Evolutionary conservation across 495 filamentous ascomycete genomes (phyloP), one percentile per base, ranked within the genome.

Genomic region (Aspergillus nanangensis): DNA sequence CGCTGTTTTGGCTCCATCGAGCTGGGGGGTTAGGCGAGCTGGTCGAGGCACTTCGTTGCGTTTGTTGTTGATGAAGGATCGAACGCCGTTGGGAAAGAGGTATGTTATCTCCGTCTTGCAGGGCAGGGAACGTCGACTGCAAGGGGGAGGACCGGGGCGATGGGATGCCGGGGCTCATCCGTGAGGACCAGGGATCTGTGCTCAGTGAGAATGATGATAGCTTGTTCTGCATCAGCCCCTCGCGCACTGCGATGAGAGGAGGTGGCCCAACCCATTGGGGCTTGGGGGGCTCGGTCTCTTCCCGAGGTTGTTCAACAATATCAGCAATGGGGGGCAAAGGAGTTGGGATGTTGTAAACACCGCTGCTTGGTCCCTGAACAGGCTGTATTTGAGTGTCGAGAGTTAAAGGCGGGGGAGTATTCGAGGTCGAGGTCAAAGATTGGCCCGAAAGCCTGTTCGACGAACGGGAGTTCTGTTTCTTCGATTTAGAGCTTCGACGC

Each of bases 81-180:
- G 66, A 58, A 34, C 67, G 80, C 40, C 87, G 85, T 48, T 83
- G 77, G 17, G 84, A 83, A 14, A 95, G 82, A 0, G 87, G 82
- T 48, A 92, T 75, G 57, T 91, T 77, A 43, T 93, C 90, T 32
- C 65, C 69, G 36, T 77, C 76, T 41, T 71, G 53, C 8, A 45
- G 60, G 20, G 46, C 50, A 3, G 52, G 44, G 40, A 51, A 32
- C 1, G 56, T 51, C 11, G 58, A 53, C 1, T 45, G 38, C 10
- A n/a, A 39, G 13, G 46, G 33, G 4, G 49, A 45, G 8, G 44
- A 5, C 13, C 51, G 53, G 19, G 49, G 39, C 17, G 60, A 41
- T 8, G 65, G 67, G 15, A 59, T 56, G 23, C 58, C 60, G 8
- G 64, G 63, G 32, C 45, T 57, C 45, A 44, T 65, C 13, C 69